These are phyloP conservation scores for Chrysoporthe deuterocubensis DNA, from an alignment of 2,329 filamentous ascomycete genomes.

Conservation along the genomic window DNA sequence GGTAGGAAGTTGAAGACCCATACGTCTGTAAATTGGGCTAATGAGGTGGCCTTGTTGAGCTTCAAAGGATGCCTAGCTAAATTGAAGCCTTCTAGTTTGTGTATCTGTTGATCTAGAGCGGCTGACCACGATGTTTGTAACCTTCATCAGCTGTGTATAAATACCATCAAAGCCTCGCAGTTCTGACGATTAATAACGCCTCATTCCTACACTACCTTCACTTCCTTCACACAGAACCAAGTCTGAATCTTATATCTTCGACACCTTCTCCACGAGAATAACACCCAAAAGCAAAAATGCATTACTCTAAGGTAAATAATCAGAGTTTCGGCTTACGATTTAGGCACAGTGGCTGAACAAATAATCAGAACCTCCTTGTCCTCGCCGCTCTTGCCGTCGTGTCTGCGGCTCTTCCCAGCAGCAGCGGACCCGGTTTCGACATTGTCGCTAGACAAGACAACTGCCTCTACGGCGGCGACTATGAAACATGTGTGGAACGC, in stretches of 20 bases:
- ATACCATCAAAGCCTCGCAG: background rate
- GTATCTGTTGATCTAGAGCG: background rate
- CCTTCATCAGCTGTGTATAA: background rate
- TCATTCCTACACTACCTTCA: background rate
- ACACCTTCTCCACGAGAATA: background rate
- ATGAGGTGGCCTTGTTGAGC: background rate
- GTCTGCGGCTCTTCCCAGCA: background rate
- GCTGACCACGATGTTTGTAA: background rate
- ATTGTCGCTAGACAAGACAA: background rate
- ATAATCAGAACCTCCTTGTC: background rate
- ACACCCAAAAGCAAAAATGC: background rate
- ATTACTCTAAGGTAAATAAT: conserved; percentile 1
- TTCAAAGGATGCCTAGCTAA: background rate
- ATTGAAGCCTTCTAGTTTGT: background rate
- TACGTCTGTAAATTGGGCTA: background rate
- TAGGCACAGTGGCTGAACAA: background rate
- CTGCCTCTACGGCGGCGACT: conserved; percentile 5
- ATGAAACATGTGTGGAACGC: background rate
- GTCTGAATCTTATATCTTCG: background rate
- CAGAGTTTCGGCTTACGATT: background rate
- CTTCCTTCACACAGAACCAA: background rate
- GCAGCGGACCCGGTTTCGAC: background rate
- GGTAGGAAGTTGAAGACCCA: background rate
- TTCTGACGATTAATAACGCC: background rate
- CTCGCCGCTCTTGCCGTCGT: background rate